Evolutionary conservation across 2,329 filamentous ascomycete genomes (phyloP).

Genomic region (Achaetomium macrosporum): DNA sequence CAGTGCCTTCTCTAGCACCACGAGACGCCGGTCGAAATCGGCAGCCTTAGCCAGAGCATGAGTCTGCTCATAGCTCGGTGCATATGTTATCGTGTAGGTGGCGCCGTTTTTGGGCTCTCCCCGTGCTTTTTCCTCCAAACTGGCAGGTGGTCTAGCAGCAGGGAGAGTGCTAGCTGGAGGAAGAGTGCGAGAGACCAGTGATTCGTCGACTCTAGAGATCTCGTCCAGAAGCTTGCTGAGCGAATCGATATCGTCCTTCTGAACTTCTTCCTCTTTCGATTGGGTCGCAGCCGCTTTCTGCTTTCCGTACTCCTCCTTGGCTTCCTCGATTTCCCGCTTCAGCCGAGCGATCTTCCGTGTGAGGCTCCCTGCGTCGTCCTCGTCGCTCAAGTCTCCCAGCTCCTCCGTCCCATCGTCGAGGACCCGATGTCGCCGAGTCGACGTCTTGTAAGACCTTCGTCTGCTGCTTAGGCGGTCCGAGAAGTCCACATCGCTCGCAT

Average conservation of each 20-base stretch:
- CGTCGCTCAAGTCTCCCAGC: slow-evolving; percentile 70
- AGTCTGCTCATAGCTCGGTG: slow-evolving; percentile 58
- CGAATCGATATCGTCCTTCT: slow-evolving; percentile 54
- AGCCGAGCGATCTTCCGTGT: slow-evolving; percentile 75
- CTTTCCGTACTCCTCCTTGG: slow-evolving; percentile 57
- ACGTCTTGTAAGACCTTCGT: slow-evolving; percentile 75
- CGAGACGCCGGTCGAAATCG: slow-evolving; percentile 78
- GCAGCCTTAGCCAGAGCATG: slow-evolving; percentile 74
- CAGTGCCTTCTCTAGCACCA: slow-evolving; percentile 71
- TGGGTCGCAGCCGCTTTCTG: slow-evolving; percentile 43
- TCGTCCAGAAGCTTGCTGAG: slow-evolving; percentile 68
- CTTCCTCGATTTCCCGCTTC: slow-evolving; percentile 73
- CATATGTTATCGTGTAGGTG: slow-evolving; percentile 61
- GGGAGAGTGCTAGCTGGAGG: slow-evolving; percentile 21
- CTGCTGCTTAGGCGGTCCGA: slow-evolving; percentile 82
- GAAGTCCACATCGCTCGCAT: slow-evolving; percentile 76
- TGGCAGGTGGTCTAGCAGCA: slow-evolving; percentile 19
- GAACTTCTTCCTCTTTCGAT: slow-evolving; percentile 34
- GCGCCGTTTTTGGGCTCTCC: slow-evolving; percentile 30
- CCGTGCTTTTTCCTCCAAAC: slow-evolving; percentile 19
- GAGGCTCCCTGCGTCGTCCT: slow-evolving; percentile 64
- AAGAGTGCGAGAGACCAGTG: slow-evolving; percentile 25
- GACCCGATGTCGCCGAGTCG: slow-evolving; percentile 58
- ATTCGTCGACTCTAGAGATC: slow-evolving; percentile 40
- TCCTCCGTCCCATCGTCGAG: slow-evolving; percentile 59